phyloP scores from a whole-genome alignment of 495 filamentous ascomycete species.

The Sordaria brevicollis region DNA sequence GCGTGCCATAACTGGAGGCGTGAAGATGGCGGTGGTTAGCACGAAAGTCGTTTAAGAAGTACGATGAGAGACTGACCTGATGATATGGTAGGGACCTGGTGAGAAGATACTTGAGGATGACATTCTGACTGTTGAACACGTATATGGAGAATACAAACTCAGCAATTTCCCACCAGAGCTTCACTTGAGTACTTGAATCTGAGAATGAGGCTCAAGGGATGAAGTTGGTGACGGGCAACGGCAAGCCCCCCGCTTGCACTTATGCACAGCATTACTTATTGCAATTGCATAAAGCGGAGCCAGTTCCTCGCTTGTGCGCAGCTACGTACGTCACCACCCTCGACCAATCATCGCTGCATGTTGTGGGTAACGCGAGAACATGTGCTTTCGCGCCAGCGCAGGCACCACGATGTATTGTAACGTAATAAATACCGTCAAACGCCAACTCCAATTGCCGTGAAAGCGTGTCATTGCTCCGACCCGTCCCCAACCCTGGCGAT shows the following conservation, averaged over 20 bases:
- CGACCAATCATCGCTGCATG: background rate
- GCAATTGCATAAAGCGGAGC: background rate
- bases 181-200: background rate
- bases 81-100: conserved; percentile 65
- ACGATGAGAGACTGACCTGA: conserved; percentile 44
- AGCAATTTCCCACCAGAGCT: background rate
- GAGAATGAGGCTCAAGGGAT: background rate
- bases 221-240: background rate
- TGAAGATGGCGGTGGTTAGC: background rate
- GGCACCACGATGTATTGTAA: background rate
- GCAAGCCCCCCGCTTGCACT: background rate
- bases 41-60: background rate
- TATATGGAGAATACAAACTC: background rate
- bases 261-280: background rate
- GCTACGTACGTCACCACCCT: background rate
- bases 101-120: conserved; percentile 33
- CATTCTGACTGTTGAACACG: background rate
- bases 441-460: background rate
- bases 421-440: background rate
- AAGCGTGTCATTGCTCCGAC: background rate
- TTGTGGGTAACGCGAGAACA: conserved; percentile 16
- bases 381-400: conserved; percentile 16
- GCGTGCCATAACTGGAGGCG: conserved; percentile 57
- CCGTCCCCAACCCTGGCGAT: conserved; percentile 2
- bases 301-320: background rate